phyloP scores from a whole-genome alignment of 371 early-diverging fungal genomes.

The Quaeritorhiza haematococci region DNA sequence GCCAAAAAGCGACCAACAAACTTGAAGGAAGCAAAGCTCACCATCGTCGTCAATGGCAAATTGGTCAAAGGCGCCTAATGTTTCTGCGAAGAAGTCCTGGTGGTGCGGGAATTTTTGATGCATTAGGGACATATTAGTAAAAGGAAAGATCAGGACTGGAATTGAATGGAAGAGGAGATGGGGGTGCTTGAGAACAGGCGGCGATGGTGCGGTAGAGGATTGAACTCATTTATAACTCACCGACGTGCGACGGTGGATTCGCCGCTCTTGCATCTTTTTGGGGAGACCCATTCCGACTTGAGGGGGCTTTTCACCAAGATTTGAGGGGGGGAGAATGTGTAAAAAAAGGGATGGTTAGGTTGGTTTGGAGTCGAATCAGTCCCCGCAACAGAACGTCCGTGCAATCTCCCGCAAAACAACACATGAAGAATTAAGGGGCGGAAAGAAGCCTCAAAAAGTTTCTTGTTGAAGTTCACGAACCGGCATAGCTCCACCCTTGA shows the following conservation, averaged over 20 bases:
- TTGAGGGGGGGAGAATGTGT: no score
- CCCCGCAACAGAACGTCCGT: background rate
- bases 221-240: constrained; percentile 8
- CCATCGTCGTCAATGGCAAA: constrained; percentile 7
- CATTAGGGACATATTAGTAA: background rate
- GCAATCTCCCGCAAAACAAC: background rate
- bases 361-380: constrained; percentile 12
- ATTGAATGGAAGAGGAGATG: background rate
- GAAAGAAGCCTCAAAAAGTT: background rate
- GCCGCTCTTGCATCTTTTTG: constrained; percentile 16
- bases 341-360: no score
- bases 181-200: background rate
- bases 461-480: background rate
- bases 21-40: background rate
- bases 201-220: background rate
- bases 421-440: background rate
- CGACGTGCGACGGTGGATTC: constrained; percentile 21
- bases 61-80: constrained; percentile 29
- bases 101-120: background rate
- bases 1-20: background rate
- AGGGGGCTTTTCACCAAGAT: no score
- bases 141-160: background rate
- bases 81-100: constrained; percentile 46
- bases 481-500: background rate
- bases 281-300: constrained; percentile 23